Percentiles rank a stretch among this genome's conserved stretches.
Conservation (phyloP, 2,329 filamentous ascomycete genomes). For the Trichoderma pleuroti region DNA sequence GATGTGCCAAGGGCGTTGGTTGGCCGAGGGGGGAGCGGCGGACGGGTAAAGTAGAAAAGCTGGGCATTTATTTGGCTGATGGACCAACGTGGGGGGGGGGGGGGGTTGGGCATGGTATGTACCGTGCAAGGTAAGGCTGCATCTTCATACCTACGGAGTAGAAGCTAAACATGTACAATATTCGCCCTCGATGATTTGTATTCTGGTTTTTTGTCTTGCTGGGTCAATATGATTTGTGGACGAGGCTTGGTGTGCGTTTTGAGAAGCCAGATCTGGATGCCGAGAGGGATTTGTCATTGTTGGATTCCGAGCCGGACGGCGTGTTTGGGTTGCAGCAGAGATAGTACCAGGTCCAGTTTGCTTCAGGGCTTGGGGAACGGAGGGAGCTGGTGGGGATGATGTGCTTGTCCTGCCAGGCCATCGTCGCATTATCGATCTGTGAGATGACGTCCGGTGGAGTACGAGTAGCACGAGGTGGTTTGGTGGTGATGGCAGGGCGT, state of each 20-base stretch:
- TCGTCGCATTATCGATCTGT: constrained; percentile 15
- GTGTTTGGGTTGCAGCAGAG: background rate
- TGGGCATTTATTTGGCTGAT: background rate
- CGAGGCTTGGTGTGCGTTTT: background rate
- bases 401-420: background rate
- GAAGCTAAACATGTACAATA: background rate
- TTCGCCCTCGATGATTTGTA: background rate
- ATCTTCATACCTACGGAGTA: background rate
- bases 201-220: background rate
- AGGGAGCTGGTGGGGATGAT: constrained; percentile 1
- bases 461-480: background rate
- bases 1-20: constrained; percentile 2
- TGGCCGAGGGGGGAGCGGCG: background rate
- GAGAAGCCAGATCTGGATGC: background rate
- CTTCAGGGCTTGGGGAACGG: background rate
- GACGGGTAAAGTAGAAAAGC: constrained; percentile 23
- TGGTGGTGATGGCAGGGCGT: background rate
- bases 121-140: background rate
- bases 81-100: background rate
- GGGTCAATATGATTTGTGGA: background rate
- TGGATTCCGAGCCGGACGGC: background rate
- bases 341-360: background rate
- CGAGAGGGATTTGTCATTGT: constrained; percentile 1
- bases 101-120: background rate
- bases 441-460: constrained; percentile 14